Evolutionary conservation across 805 yeast species (phyloP).

Genomic region (Saccharomycopsis guyanensis): DNA sequence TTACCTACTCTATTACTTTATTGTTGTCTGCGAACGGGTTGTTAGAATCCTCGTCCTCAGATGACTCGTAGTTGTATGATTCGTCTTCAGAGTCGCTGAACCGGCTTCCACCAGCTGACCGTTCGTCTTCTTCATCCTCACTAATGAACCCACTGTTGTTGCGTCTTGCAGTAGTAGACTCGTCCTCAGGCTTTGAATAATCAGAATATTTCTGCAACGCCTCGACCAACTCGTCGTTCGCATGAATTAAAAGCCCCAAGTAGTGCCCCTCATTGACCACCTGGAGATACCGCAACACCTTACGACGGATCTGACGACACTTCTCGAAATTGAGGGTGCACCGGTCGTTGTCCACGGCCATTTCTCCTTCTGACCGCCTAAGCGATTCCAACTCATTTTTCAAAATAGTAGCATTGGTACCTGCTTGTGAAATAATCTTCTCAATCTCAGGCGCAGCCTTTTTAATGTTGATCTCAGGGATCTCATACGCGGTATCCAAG

Average conservation of each 20-base stretch:
- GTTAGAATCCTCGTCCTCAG: constrained; percentile 18
- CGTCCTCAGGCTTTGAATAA: constrained; percentile 12
- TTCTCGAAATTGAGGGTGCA: constrained; percentile 63
- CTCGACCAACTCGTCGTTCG: constrained; percentile 82
- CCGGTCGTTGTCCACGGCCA: constrained; percentile 56
- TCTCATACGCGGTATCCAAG: constrained; percentile 43
- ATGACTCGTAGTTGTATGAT: constrained; percentile 4
- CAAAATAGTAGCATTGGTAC: constrained; percentile 65
- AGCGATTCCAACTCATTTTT: constrained; percentile 45
- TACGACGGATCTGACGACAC: constrained; percentile 69
- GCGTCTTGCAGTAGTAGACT: not conserved
- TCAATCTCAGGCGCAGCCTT: constrained; percentile 70
- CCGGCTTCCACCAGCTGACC: not conserved
- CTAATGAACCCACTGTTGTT: constrained; percentile 6
- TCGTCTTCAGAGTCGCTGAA: not conserved
- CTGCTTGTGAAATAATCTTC: constrained; percentile 62
- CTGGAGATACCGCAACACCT: constrained; percentile 75
- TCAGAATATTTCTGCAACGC: constrained; percentile 66
- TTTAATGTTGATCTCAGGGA: constrained; percentile 60
- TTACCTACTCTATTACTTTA: constrained; percentile 12
- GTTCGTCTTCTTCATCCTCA: constrained; percentile 10
- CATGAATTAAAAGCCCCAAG: constrained; percentile 78
- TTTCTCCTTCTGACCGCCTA: constrained; percentile 36
- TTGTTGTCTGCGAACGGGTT: constrained; percentile 20
- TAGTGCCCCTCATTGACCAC: constrained; percentile 77